Evolutionary conservation across 208 protist genomes (phyloP).

Genomic region (Trypanosoma scelopori): DNA sequence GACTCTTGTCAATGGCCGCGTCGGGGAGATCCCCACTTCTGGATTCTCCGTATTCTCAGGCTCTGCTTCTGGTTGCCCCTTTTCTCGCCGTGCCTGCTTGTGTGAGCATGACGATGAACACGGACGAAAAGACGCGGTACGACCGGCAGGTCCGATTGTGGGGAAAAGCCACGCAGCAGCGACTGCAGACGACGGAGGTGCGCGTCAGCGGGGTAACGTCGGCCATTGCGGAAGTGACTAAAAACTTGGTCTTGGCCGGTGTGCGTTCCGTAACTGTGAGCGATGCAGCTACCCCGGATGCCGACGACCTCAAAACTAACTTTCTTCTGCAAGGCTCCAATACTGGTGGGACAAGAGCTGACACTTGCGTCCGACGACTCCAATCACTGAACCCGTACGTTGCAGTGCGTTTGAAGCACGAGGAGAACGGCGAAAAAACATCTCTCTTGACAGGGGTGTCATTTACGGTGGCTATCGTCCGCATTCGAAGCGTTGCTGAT

Average conservation of each 20-base stretch:
- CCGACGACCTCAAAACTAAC: conserved; percentile 36
- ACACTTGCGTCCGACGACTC: conserved; percentile 16
- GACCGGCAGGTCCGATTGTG: conserved; percentile 94
- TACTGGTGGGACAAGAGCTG: conserved; percentile 7
- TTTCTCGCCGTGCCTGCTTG: not conserved
- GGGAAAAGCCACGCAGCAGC: conserved; percentile 88
- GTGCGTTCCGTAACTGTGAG: conserved; percentile 57
- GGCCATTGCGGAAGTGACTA: conserved; percentile 72
- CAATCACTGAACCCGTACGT: conserved; percentile 29
- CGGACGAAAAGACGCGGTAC: conserved; percentile 80
- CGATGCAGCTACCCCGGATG: conserved; percentile 33
- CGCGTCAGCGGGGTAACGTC: conserved; percentile 55
- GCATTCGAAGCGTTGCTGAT: conserved; percentile 4
- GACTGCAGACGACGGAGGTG: conserved; percentile 65
- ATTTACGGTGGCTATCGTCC: conserved; percentile 3
- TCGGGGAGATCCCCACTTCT: not conserved
- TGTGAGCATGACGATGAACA: conserved; percentile 29
- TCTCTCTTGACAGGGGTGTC: not conserved
- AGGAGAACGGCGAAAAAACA: not conserved
- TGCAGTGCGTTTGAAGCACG: not conserved
- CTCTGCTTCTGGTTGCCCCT: not conserved
- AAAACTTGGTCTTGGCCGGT: conserved; percentile 92
- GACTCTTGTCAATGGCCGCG: too few relatives aligned
- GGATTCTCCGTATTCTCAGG: not conserved
- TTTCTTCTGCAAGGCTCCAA: conserved; percentile 58